Evolutionary conservation across 805 yeast species (phyloP), one percentile per base, ranked within the genome.

Genomic region (Lipomyces oligophaga): DNA sequence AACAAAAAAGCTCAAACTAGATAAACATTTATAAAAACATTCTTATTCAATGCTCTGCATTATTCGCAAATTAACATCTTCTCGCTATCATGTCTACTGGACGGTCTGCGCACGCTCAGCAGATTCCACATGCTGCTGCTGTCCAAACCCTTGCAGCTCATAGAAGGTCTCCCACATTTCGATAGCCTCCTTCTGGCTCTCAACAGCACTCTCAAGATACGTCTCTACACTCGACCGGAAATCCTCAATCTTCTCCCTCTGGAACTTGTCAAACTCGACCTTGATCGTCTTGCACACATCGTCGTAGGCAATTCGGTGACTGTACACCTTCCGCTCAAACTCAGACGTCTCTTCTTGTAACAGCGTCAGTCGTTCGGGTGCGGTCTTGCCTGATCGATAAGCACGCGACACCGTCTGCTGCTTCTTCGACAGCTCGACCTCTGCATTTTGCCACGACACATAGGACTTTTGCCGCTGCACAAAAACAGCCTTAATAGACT

Each of bases 201-300:
- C 98, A 44, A 89, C 84, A 20, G 93, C 77, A 42, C 93, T 79
- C 65, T 93, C 97, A 62, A 94, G 76, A 60, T 81, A 89, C 10
- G 90, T 82, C 66, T 93, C 98, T 42, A 90, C 85, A 52, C 88
- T 78, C 60, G 85, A 85, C 62, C 96, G 77, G 66, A 90, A 87
- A 59, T 89, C 97, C 31, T 77, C 79, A 28, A 86, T 75, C 58
- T 81, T 84, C 47, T 83, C 90, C 35, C 71, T 69, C 61, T 87
- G 95, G 62, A 89, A 86, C 13, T 64, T 61, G 15, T 70, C 74
- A 22, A 90, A 66, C 58, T 93, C 96, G 33, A 65, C 63, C 61
- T 78, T 83, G 43, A 90, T 85, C 3, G 75, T 77, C 15, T 72
- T 75, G 41, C 83, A 80, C 30, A 87, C 76, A 16, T 70, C 71